Base-by-base conservation (phyloP, 306 rosid genomes). In the Myrica gale region DNA sequence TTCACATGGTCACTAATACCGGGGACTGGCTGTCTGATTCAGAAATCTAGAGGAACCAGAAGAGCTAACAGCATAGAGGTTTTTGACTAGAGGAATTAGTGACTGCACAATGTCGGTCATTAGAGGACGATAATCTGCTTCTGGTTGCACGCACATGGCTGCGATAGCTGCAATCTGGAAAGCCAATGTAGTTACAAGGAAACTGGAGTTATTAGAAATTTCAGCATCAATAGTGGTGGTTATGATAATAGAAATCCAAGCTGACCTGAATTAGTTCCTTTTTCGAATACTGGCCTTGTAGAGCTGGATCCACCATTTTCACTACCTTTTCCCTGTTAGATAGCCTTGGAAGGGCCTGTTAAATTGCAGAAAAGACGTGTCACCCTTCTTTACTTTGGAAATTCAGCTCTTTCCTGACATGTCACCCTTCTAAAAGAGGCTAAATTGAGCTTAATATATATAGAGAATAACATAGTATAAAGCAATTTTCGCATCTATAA, bases 111-210 rank as follows among this genome's bases (percentile, higher is more conserved):
- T 98, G 67, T 96, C 99, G 5, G 93, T 88, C 97, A 92, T 92
- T 37, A 96, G 79, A 8, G 99, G 99, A 71, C 99, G 84, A 82
- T 92, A 96, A 61, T 88, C 98, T 72, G 98, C 96, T 89, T 96
- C 98, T 72, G 98, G 92, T 83, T 92, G 99, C 83, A 92, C 91
- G 76, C 99, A 96, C 98, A 92, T 87, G 56, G 99, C 99, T 77
- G 99, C 99, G 69, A 96, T 89, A 41, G 99, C 98, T 10, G 98
- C 99, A 72, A 90, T 70, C 98, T 96, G 77, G 13, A 44, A 76
- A 13, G 26, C 75, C 19, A 65, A 48, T 4, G 39, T 9, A 58
- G 73, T 32, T 67, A 75, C 68, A 67, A 67, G 20, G 45, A 50
- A 37, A 50, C 43, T 52, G 57, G 17, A 77, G 69, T 75, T 67